phyloP scores from a whole-genome alignment of 2,329 filamentous ascomycete genomes.

The Chrysoporthe deuterocubensis region DNA sequence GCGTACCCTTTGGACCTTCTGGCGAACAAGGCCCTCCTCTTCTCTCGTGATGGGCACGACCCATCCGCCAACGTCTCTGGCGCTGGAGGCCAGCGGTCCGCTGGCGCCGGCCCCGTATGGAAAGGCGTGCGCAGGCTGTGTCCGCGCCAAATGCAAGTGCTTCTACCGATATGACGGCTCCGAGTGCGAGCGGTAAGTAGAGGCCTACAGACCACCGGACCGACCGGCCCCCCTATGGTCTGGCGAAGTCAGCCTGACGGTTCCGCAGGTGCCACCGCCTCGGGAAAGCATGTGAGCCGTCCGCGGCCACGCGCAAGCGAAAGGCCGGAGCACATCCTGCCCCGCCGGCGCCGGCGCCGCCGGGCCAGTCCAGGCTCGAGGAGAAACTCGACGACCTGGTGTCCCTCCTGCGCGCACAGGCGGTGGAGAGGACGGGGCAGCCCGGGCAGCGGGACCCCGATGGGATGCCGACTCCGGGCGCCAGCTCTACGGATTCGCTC shows the following conservation, averaged over 20 bases:
- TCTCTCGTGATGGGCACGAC: not conserved
- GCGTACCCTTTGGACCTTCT: too few relatives aligned
- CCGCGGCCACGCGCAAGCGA: conserved; percentile 31
- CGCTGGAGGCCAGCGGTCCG: not conserved
- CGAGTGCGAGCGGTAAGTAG: conserved; percentile 30
- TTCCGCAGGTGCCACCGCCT: conserved; percentile 32
- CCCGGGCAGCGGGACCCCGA: not conserved
- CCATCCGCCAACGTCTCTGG: not conserved
- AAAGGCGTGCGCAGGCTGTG: conserved; percentile 32
- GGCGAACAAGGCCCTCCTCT: not conserved
- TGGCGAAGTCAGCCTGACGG: not conserved
- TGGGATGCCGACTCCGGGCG: not conserved
- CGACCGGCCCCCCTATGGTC: too few relatives aligned
- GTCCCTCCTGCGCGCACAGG: conserved; percentile 12
- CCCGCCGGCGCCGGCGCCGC: not conserved
- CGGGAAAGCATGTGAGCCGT: conserved; percentile 32
- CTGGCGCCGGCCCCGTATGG: conserved; percentile 32
- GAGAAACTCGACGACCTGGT: conserved; percentile 15
- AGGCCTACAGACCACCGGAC: not conserved
- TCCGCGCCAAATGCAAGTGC: conserved; percentile 36
- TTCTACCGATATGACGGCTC: conserved; percentile 31
- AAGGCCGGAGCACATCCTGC: conserved; percentile 22
- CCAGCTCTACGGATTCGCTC: conserved; percentile 1
- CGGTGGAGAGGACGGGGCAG: not conserved
- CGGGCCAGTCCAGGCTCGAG: not conserved